These are phyloP conservation scores for Arthrobotrys entomopaga DNA, from an alignment of 2,329 filamentous ascomycete genomes.

Conservation along the genomic window DNA sequence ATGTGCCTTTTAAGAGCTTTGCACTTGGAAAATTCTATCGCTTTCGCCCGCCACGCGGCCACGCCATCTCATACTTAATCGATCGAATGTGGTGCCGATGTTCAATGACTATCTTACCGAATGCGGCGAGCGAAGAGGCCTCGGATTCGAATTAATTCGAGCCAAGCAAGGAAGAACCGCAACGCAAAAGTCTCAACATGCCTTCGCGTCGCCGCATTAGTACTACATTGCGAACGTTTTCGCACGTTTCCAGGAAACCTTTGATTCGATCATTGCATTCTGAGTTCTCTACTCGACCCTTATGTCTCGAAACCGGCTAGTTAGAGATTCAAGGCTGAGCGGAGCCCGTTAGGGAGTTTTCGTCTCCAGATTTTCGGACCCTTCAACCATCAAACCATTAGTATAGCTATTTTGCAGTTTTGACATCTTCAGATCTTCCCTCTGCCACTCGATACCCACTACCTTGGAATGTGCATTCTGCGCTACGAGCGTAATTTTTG, in stretches of 20 bases:
- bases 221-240: conserved; percentile 33
- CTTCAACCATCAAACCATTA: no score
- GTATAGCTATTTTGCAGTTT: no score
- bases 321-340: no score
- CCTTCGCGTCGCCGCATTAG: conserved; percentile 29
- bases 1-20: not conserved
- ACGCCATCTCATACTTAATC: not conserved
- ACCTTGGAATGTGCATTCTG: no score
- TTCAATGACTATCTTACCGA: not conserved
- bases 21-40: not conserved
- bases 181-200: conserved; percentile 43
- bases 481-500: no score
- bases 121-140: not conserved
- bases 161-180: not conserved
- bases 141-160: no score
- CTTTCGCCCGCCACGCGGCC: not conserved
- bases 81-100: not conserved
- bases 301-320: not conserved
- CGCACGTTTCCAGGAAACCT: conserved; percentile 19
- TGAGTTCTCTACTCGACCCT: not conserved
- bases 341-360: no score
- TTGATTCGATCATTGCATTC: not conserved
- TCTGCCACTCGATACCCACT: no score
- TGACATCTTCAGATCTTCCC: no score
- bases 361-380: no score